phyloP scores from a whole-genome alignment of 2,329 filamentous ascomycete genomes.

The Colletotrichum lini region DNA sequence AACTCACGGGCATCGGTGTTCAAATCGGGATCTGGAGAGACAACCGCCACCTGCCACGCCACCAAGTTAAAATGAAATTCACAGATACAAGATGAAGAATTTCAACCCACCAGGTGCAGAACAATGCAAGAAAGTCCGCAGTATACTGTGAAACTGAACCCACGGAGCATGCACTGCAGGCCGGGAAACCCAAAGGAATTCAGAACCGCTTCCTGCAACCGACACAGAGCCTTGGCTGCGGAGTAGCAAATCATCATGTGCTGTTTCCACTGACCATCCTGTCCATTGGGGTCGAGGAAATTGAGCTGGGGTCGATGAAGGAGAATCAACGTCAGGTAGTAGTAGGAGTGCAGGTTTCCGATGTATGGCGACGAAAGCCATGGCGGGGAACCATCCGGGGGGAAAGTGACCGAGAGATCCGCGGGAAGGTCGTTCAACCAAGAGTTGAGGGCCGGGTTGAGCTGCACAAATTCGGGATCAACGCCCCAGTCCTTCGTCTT shows the following conservation, averaged over 20 bases:
- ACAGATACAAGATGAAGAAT: background rate
- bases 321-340: conserved; percentile 87
- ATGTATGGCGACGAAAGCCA: conserved; percentile 90
- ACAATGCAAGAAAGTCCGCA: conserved; percentile 91
- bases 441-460: conserved; percentile 81
- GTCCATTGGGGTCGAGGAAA: conserved; percentile 78
- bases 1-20: conserved; percentile 88
- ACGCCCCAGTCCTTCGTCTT: conserved; percentile 84
- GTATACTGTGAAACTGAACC: conserved; percentile 97
- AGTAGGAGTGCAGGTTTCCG: conserved; percentile 91
- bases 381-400: conserved; percentile 82
- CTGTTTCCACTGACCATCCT: conserved; percentile 85
- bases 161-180: conserved; percentile 91
- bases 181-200: conserved; percentile 83
- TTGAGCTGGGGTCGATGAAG: conserved; percentile 89
- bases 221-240: conserved; percentile 87
- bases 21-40: conserved; percentile 91
- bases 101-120: conserved; percentile 83
- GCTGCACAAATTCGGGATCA: conserved; percentile 84
- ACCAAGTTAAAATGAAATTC: conserved; percentile 20
- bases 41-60: conserved; percentile 83
- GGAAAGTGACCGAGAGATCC: conserved; percentile 84
- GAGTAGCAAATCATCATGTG: conserved; percentile 90
- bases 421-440: conserved; percentile 84
- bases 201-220: conserved; percentile 87